Conservation (phyloP, 2,329 filamentous ascomycete genomes). For the Beauveria varroae region DNA sequence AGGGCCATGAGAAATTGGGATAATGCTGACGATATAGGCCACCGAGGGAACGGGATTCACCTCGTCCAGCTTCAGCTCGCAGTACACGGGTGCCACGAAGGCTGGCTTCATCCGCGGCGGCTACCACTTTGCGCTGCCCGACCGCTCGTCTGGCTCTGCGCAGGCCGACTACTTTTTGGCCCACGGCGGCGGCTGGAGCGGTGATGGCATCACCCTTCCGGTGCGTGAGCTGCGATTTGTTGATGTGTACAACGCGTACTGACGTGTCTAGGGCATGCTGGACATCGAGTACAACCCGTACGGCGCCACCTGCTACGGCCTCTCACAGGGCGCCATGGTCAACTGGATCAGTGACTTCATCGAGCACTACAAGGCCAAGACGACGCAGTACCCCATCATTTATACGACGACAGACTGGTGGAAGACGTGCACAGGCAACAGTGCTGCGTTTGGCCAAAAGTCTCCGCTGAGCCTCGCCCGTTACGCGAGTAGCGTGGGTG, state of each 20-base stretch:
- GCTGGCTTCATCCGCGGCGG: constrained; percentile 47
- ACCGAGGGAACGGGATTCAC: constrained; percentile 43
- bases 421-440: constrained; percentile 44
- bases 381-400: constrained; percentile 42
- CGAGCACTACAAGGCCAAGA: constrained; percentile 38
- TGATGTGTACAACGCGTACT: not conserved
- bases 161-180: constrained; percentile 46
- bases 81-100: constrained; percentile 42
- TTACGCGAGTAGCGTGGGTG: constrained; percentile 33
- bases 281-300: constrained; percentile 40
- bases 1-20: not conserved
- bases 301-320: constrained; percentile 36
- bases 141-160: constrained; percentile 31
- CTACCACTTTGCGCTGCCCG: constrained; percentile 48
- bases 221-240: not conserved
- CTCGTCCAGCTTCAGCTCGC: constrained; percentile 37
- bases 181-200: constrained; percentile 46
- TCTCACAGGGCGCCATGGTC: constrained; percentile 38
- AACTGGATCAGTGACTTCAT: constrained; percentile 47
- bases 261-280: constrained; percentile 37
- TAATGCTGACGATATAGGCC: constrained; percentile 26
- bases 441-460: constrained; percentile 34
- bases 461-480: constrained; percentile 42
- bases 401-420: constrained; percentile 49
- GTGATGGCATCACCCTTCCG: constrained; percentile 46